These are phyloP conservation scores for Protea cynaroides DNA, from an alignment of 164 flowering plant genomes.

Conservation along the genomic window DNA sequence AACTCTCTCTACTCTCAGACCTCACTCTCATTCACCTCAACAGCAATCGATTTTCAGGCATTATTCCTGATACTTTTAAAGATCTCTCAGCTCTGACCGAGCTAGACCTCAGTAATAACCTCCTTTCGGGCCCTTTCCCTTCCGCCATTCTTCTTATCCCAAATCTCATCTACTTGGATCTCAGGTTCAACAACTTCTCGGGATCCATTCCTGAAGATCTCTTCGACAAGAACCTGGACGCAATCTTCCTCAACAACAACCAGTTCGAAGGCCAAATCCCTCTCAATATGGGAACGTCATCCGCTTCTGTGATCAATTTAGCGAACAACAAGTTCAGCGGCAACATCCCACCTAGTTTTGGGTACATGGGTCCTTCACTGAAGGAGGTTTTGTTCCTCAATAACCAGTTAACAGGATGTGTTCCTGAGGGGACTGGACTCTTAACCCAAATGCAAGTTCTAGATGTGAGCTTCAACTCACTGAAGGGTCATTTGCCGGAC, in stretches of 20 bases:
- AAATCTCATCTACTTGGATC: conserved; percentile 66
- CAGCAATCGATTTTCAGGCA: conserved; percentile 74
- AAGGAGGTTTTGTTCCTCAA: conserved; percentile 80
- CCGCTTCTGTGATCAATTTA: conserved; percentile 85
- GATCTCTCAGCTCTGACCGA: conserved; percentile 50
- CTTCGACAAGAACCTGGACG: conserved; percentile 59
- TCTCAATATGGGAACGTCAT: conserved; percentile 60
- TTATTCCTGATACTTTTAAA: conserved; percentile 52
- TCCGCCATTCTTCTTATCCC: conserved; percentile 41
- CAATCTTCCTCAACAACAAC: conserved; percentile 79
- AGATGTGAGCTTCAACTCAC: conserved; percentile 72
- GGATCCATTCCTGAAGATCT: conserved; percentile 71
- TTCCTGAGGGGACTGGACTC: conserved; percentile 78
- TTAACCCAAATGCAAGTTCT: conserved; percentile 61
- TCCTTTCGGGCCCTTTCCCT: conserved; percentile 77
- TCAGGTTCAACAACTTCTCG: conserved; percentile 69
- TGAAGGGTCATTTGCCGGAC: conserved; percentile 81
- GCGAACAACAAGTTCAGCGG: conserved; percentile 80
- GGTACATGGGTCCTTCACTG: conserved; percentile 48
- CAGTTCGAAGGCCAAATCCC: conserved; percentile 69
- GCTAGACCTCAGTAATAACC: conserved; percentile 84
- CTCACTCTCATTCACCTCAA: conserved; percentile 72
- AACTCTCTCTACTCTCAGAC: conserved; percentile 60
- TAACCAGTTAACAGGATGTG: conserved; percentile 82
- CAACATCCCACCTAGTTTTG: conserved; percentile 59